Percentiles rank a stretch among this genome's conserved stretches.
Evolutionary conservation across 495 filamentous ascomycete species (phyloP).

Genomic region (Penicillium lagena): DNA sequence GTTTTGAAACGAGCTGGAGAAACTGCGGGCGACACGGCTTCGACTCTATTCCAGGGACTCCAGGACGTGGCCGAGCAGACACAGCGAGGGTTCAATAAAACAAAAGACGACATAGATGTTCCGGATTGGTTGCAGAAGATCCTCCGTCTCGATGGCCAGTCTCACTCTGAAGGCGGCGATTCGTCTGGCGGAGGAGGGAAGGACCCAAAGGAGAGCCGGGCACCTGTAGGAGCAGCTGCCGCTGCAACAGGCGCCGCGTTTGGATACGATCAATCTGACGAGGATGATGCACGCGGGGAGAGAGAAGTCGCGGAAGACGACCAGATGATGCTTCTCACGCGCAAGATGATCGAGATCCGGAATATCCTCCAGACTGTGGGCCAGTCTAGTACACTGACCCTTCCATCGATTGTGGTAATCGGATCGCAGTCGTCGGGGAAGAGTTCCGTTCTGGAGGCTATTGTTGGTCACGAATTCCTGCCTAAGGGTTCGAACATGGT

Average conservation of each 20-base stretch:
- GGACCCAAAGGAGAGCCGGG: conserved; percentile 58
- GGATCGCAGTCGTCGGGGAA: conserved; percentile 98
- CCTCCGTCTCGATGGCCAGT: conserved; percentile 51
- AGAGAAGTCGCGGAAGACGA: conserved; percentile 75
- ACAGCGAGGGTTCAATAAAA: conserved; percentile 71
- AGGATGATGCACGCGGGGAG: conserved; percentile 59
- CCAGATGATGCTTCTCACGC: conserved; percentile 99
- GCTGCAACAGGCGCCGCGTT: conserved; percentile 68
- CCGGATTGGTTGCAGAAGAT: conserved; percentile 85
- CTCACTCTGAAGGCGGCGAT: conserved; percentile 29
- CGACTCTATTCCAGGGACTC: conserved; percentile 59
- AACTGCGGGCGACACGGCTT: conserved; percentile 58
- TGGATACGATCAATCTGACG: conserved; percentile 65
- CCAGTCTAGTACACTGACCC: conserved; percentile 76
- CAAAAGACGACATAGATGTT: conserved; percentile 68
- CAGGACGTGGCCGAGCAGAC: conserved; percentile 73
- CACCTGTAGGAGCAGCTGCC: conserved; percentile 39
- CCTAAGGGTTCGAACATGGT: conserved; percentile 99
- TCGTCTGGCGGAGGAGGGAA: conserved; percentile 40
- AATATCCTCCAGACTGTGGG: conserved; percentile 86
- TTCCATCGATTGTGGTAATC: conserved; percentile 97
- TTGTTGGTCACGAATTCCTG: conserved; percentile 96
- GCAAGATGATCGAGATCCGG: conserved; percentile 99
- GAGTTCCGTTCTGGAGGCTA: conserved; percentile 93
- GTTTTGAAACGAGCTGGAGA: conserved; percentile 66